Base-by-base conservation (phyloP, 495 filamentous ascomycete species). In the Melanomma pulvis-pyrius region DNA sequence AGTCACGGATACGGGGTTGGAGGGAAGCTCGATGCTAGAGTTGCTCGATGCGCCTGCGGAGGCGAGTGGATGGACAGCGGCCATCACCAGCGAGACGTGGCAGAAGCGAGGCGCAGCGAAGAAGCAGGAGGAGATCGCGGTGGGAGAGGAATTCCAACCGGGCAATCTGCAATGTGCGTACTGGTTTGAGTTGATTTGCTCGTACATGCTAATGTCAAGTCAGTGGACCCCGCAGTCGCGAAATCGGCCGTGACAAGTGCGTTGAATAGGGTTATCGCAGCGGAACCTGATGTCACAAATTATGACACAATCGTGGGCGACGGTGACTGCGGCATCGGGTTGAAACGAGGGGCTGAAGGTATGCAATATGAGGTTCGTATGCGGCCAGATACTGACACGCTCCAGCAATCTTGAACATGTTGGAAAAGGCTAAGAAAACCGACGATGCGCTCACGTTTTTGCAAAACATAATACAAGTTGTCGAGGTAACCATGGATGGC, bases 241-340 rank as follows among this genome's bases (percentile, higher is more conserved):
- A 86, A 83, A 70, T 80, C 81, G 36, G 82, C 82, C 11, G 79
- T 98, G 7, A 78, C 77, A n/a, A 74, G 82, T n/a, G 93, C 84
- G 1, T 81, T 97, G 15, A 78, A 90, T 54, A 80, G 81, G 47
- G 75, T 98, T 48, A 89, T 97, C 63, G 82, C 79, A 0, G 90
- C 85, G 0, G 94, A 98, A 72, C 86, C 90, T 3, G 86, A 92
- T 59, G 84, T 98, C 28, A 97, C 96, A 8, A 87, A 82, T 59
- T 97, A 87, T 74, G 94, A 98, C 74, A 96, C 92, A 0, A 84
- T 96, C 26, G 92, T 97, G 53, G 94, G 94, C 52, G 94, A 98
- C 75, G 94, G 94, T 46, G 94, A 98, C 78, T 98, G 94, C 76
- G 94, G 94, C 0, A 88, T 92, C 29, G 92, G 92, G 0, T 80